Evolutionary conservation across 495 filamentous ascomycete species (phyloP).

Genomic region (Parmelia sp.): DNA sequence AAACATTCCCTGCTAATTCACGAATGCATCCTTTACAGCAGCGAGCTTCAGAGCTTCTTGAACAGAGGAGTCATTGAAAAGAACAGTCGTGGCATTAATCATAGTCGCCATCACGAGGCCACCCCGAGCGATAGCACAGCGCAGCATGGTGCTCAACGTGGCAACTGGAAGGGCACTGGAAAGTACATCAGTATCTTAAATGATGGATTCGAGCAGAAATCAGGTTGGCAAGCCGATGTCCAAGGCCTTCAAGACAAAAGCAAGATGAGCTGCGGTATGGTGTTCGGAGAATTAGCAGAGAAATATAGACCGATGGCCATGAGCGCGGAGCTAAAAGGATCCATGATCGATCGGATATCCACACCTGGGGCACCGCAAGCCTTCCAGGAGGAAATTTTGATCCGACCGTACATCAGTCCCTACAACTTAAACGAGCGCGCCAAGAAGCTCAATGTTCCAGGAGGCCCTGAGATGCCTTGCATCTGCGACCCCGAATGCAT

Average conservation of each 20-base stretch:
- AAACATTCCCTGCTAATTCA: constrained; percentile 14
- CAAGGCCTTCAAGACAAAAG: constrained; percentile 16
- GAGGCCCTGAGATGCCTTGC: constrained; percentile 17
- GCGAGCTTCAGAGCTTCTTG: constrained; percentile 11
- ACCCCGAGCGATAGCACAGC: background rate
- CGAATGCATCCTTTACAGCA: constrained; percentile 19
- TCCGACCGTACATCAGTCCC: constrained; percentile 14
- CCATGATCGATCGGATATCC: constrained; percentile 2
- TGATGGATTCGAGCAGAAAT: background rate
- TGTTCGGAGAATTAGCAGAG: constrained; percentile 23
- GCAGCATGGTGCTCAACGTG: background rate
- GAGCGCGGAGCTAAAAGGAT: constrained; percentile 5
- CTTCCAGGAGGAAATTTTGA: background rate
- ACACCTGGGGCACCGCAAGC: constrained; percentile 12
- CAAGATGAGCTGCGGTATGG: constrained; percentile 23
- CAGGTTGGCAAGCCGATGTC: background rate
- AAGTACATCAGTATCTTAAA: background rate
- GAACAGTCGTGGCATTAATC: background rate
- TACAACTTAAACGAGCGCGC: constrained; percentile 22
- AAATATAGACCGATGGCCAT: constrained; percentile 18
- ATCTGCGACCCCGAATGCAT: constrained; percentile 20
- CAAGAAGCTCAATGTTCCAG: constrained; percentile 16
- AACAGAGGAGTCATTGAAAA: constrained; percentile 12
- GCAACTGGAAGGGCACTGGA: constrained; percentile 3
- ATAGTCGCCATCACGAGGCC: background rate